phyloP scores from a whole-genome alignment of 2,329 filamentous ascomycete species.

The Botrytis pseudocinerea region DNA sequence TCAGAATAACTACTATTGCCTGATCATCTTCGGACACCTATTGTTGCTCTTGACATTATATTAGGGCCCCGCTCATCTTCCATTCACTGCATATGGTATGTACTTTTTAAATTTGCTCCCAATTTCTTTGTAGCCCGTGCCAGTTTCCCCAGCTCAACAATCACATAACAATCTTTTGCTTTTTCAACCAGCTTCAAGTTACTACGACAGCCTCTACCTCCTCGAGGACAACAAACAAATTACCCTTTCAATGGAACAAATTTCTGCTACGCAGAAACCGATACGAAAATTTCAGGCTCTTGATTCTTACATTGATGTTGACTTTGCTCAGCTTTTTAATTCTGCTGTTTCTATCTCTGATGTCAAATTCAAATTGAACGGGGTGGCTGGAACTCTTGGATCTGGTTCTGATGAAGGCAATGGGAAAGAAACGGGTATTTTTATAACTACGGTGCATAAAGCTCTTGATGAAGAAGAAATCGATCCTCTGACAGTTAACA shows the following conservation, averaged over 20 bases:
- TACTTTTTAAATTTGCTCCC: background rate
- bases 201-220: background rate
- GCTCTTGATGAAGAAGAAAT: background rate
- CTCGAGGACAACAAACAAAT: background rate
- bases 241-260: background rate
- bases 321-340: constrained; percentile 13
- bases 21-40: background rate
- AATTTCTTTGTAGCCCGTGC: background rate
- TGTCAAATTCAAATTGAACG: background rate
- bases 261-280: background rate
- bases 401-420: background rate
- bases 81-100: constrained; percentile 7
- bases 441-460: too few species aligned
- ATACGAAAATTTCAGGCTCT: background rate
- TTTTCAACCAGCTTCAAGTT: background rate
- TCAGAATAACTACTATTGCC: background rate
- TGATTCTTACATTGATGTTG: constrained; percentile 19
- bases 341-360: constrained; percentile 5
- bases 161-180: background rate
- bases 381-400: background rate
- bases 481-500: background rate
- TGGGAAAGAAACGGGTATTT: background rate
- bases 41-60: background rate
- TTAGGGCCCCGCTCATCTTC: too few species aligned
- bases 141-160: background rate